These are phyloP conservation scores for Ustilago tritici DNA, from an alignment of 1,284 basidiomycete species.

Conservation along the genomic window DNA sequence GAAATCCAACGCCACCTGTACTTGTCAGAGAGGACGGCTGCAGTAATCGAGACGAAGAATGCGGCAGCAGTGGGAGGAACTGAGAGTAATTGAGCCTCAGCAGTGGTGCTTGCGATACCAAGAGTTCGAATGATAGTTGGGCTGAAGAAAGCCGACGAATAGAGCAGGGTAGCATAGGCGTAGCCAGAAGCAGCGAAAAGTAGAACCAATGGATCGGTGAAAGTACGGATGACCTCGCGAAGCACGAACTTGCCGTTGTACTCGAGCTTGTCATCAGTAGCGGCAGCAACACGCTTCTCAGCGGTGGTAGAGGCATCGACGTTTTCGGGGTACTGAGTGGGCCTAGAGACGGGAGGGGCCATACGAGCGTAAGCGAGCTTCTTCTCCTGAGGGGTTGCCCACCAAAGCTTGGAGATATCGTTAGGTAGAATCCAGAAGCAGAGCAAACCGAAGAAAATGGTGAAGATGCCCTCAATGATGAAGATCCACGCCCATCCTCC, in stretches of 20 bases:
- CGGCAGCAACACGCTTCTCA: slow-evolving; percentile 31
- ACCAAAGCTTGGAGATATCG: slow-evolving; percentile 52
- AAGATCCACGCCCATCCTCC: slow-evolving; percentile 64
- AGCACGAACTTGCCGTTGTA: slow-evolving; percentile 41
- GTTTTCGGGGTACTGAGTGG: slow-evolving; percentile 8
- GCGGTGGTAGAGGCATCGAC: slow-evolving; percentile 16
- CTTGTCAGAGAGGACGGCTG: slow-evolving; percentile 59
- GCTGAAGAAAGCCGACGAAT: slow-evolving; percentile 60
- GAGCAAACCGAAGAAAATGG: slow-evolving; percentile 53
- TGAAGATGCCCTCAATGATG: slow-evolving; percentile 63
- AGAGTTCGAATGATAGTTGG: slow-evolving; percentile 62
- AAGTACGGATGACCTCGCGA: slow-evolving; percentile 51
- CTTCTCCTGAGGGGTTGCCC: slow-evolving; percentile 49
- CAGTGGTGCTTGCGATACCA: slow-evolving; percentile 42
- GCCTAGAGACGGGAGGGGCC: slow-evolving; percentile 19
- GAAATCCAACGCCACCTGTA: slow-evolving; percentile 51
- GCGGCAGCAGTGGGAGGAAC: slow-evolving; percentile 59
- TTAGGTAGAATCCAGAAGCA: slow-evolving; percentile 59
- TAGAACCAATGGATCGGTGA: slow-evolving; percentile 49
- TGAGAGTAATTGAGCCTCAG: slow-evolving; percentile 58
- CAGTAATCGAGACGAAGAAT: slow-evolving; percentile 54
- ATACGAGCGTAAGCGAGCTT: slow-evolving; percentile 54
- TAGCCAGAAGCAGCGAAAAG: slow-evolving; percentile 54
- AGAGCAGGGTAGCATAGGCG: slow-evolving; percentile 52
- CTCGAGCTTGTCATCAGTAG: slow-evolving; percentile 24